These are phyloP conservation scores for Phytophthora niederhauseri DNA, from an alignment of 352 stramenopile species.

Conservation along the genomic window DNA sequence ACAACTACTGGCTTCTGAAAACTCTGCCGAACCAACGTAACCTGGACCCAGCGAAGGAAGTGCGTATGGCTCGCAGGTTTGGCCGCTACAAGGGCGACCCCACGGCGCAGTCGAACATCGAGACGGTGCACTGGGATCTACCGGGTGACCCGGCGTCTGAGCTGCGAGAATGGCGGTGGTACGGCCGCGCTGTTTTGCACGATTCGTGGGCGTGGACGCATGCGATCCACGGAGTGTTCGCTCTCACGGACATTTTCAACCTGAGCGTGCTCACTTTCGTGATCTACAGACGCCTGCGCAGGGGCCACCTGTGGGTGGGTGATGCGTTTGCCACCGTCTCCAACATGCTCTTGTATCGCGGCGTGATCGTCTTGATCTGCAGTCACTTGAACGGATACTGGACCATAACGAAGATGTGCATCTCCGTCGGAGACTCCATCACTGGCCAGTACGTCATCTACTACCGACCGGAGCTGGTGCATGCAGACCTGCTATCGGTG, in stretches of 20 bases:
- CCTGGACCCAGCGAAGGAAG: constrained; percentile 22
- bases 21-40: constrained; percentile 20
- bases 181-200: constrained; percentile 31
- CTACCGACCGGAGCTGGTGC: constrained; percentile 35
- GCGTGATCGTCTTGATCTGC: constrained; percentile 34
- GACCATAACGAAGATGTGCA: constrained; percentile 38
- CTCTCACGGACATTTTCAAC: constrained; percentile 29
- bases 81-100: constrained; percentile 38
- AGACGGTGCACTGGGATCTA: constrained; percentile 33
- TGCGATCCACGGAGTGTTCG: constrained; percentile 37
- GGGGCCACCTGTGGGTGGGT: constrained; percentile 44
- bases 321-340: constrained; percentile 46
- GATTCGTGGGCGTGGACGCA: constrained; percentile 57
- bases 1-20: constrained; percentile 31
- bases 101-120: constrained; percentile 48
- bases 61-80: constrained; percentile 35
- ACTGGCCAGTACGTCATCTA: constrained; percentile 24
- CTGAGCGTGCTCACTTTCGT: constrained; percentile 35
- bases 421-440: constrained; percentile 23
- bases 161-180: constrained; percentile 34
- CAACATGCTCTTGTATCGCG: constrained; percentile 34
- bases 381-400: constrained; percentile 43
- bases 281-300: constrained; percentile 34
- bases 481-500: constrained; percentile 42
- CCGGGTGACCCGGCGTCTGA: constrained; percentile 20